Conservation (phyloP, 2,329 filamentous ascomycete species). For the Teratosphaeria destructans region DNA sequence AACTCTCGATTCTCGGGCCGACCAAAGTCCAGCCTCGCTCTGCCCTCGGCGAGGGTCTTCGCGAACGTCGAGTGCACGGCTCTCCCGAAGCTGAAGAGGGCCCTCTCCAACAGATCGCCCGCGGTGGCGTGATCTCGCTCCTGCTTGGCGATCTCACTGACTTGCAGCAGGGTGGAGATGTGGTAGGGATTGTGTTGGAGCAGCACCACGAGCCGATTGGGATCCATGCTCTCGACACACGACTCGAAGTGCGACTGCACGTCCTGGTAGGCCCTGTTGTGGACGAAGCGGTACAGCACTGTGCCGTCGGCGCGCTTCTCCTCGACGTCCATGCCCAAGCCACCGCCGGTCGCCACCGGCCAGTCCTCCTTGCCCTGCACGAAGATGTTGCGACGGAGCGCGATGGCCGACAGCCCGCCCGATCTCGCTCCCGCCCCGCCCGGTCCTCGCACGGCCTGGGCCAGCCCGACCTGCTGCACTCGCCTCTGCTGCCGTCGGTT, state of each 20-base stretch:
- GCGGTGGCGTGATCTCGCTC: conserved; percentile 80
- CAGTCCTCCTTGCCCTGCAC: conserved; percentile 80
- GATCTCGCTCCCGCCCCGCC: conserved; percentile 47
- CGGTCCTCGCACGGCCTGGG: conserved; percentile 42
- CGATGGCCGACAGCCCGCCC: conserved; percentile 53
- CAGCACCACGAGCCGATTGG: conserved; percentile 68
- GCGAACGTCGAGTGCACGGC: conserved; percentile 76
- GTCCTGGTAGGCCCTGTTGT: conserved; percentile 62
- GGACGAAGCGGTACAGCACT: conserved; percentile 66
- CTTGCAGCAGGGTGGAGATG: conserved; percentile 84
- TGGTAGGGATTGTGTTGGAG: conserved; percentile 75
- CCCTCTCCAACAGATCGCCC: conserved; percentile 78
- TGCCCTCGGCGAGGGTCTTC: conserved; percentile 63
- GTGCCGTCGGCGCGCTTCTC: conserved; percentile 45
- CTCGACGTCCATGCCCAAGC: conserved; percentile 68
- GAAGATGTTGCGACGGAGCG: conserved; percentile 65
- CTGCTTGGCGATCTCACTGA: conserved; percentile 83
- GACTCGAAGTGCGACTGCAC: conserved; percentile 67
- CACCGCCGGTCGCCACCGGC: conserved; percentile 69
- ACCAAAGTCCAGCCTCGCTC: conserved; percentile 69
- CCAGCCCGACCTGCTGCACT: conserved; percentile 46
- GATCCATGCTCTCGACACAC: conserved; percentile 74
- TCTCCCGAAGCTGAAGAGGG: conserved; percentile 86
- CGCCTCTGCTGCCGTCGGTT: conserved; percentile 25
- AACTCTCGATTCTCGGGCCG: conserved; percentile 85